phyloP scores from a whole-genome alignment of 2,329 filamentous ascomycete species.

The Xylariaceae sp. region DNA sequence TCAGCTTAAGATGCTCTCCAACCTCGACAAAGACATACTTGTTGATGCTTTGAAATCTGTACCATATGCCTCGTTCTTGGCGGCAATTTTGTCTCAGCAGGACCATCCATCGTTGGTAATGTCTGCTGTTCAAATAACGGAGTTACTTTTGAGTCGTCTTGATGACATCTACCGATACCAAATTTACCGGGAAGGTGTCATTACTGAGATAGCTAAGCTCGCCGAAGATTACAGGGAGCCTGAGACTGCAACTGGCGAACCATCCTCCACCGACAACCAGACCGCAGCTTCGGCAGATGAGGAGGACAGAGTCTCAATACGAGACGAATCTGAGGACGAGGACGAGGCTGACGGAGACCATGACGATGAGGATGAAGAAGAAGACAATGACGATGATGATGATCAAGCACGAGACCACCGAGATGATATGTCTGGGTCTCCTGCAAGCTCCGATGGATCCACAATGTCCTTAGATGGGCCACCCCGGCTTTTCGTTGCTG shows the following conservation, averaged over 20 bases:
- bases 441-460: conserved; percentile 61
- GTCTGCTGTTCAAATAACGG: conserved; percentile 81
- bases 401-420: conserved; percentile 43
- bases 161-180: conserved; percentile 91
- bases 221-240: conserved; percentile 47
- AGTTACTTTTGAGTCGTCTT: conserved; percentile 78
- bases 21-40: conserved; percentile 80
- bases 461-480: conserved; percentile 60
- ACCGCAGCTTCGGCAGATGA: conserved; percentile 28
- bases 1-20: conserved; percentile 97
- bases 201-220: conserved; percentile 82
- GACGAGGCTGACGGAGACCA: conserved; percentile 42
- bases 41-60: conserved; percentile 82
- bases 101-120: conserved; percentile 87
- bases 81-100: conserved; percentile 91
- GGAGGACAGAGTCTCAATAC: conserved; percentile 31
- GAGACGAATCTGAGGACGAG: conserved; percentile 49
- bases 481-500: conserved; percentile 42
- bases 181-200: conserved; percentile 94
- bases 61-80: conserved; percentile 91
- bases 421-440: conserved; percentile 61
- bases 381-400: conserved; percentile 50
- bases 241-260: conserved; percentile 25
- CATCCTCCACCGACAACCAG: conserved; percentile 21
- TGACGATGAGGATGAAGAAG: conserved; percentile 43